Evolutionary conservation across 1,284 basidiomycete species (phyloP).

Genomic region (Wallemia mellicola): DNA sequence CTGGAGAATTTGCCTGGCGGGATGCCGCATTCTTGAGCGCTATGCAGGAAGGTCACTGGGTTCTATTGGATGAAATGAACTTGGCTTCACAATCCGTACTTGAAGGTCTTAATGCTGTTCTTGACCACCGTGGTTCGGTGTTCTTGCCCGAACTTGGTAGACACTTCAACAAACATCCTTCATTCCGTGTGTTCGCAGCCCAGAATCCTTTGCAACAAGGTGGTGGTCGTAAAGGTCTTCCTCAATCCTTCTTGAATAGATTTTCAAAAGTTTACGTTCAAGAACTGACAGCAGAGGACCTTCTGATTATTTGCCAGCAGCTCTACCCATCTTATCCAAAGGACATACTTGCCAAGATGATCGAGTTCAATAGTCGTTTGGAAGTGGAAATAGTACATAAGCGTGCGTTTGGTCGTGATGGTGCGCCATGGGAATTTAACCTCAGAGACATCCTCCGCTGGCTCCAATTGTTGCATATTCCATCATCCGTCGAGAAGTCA

Average conservation of each 20-base stretch:
- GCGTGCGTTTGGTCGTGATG: constrained; percentile 44
- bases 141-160: constrained; percentile 85
- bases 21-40: constrained; percentile 87
- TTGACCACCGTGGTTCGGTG: constrained; percentile 85
- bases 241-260: constrained; percentile 87
- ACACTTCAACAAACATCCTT: constrained; percentile 59
- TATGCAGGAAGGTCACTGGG: constrained; percentile 79
- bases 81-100: constrained; percentile 82
- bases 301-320: constrained; percentile 45
- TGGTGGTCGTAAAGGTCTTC: constrained; percentile 85
- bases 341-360: constrained; percentile 38
- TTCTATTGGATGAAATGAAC: constrained; percentile 96
- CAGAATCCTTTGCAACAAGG: constrained; percentile 94
- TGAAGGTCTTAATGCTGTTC: constrained; percentile 83
- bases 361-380: constrained; percentile 46
- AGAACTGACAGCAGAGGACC: constrained; percentile 49
- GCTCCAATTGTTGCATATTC: constrained; percentile 22
- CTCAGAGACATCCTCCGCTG: constrained; percentile 81
- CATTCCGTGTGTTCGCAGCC: constrained; percentile 87
- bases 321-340: constrained; percentile 34
- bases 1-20: constrained; percentile 89
- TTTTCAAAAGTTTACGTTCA: constrained; percentile 93
- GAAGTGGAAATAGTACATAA: constrained; percentile 37
- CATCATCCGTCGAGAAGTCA: constrained; percentile 25
- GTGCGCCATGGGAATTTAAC: constrained; percentile 96